Evolutionary conservation across 2,329 filamentous ascomycete genomes (phyloP).

Genomic region (Trichoderma gracile): DNA sequence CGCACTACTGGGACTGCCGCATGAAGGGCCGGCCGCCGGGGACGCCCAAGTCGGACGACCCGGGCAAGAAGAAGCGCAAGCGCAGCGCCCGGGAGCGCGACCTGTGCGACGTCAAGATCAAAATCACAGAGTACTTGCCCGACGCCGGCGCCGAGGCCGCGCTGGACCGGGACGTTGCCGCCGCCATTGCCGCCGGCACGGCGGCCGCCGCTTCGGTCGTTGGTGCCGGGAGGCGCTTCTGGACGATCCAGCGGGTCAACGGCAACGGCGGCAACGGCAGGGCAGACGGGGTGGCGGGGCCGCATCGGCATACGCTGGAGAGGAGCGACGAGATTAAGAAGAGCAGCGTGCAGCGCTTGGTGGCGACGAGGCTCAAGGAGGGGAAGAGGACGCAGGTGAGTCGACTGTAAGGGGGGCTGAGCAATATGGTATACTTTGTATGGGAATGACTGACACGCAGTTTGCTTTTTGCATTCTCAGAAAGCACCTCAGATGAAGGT

Average conservation of each 20-base stretch:
- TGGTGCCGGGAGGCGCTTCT: conserved; percentile 57
- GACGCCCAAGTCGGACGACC: conserved; percentile 76
- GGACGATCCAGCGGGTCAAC: conserved; percentile 76
- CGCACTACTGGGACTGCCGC: conserved; percentile 82
- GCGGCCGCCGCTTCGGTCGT: conserved; percentile 20
- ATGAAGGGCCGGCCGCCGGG: conserved; percentile 77
- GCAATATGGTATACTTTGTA: not conserved
- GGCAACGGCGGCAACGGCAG: conserved; percentile 74
- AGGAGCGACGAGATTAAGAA: conserved; percentile 80
- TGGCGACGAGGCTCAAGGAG: conserved; percentile 65
- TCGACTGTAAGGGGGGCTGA: not conserved
- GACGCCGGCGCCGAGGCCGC: conserved; percentile 43
- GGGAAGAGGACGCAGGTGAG: conserved; percentile 53
- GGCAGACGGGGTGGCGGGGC: conserved; percentile 66
- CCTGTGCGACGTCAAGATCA: conserved; percentile 85
- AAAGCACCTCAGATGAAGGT: conserved; percentile 73
- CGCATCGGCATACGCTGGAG: conserved; percentile 72
- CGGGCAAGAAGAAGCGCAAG: conserved; percentile 80
- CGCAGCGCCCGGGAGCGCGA: conserved; percentile 72
- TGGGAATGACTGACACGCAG: not conserved
- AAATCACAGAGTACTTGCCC: conserved; percentile 77
- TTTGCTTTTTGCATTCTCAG: conserved; percentile 39
- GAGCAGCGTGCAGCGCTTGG: conserved; percentile 69
- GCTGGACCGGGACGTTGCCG: conserved; percentile 31
- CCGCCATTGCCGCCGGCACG: conserved; percentile 25